A percentile compares a stretch with the other conserved stretches of the same genome.
Evolutionary conservation across 2,329 filamentous ascomycete species (phyloP).

Genomic region (Penicillium fuscoglaucum): DNA sequence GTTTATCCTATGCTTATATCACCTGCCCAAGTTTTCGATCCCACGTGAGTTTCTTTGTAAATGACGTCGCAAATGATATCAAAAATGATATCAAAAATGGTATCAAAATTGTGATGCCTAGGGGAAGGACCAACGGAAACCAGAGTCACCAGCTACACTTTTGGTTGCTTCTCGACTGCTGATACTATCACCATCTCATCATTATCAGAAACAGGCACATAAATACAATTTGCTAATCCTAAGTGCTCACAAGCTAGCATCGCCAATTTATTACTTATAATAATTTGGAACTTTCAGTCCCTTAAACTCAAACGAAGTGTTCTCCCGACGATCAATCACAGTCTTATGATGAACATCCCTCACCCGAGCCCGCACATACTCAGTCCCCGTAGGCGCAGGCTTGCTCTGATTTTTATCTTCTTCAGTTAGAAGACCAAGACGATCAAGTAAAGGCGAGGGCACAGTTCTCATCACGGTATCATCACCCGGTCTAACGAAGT

Average conservation of each 20-base stretch:
- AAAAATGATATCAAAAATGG: neutral
- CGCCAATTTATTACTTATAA: conserved; percentile 22
- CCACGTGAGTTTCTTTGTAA: neutral
- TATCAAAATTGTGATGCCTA: neutral
- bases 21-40: neutral
- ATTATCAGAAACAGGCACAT: neutral
- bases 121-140: neutral
- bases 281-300: conserved; percentile 43
- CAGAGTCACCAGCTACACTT: neutral
- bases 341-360: conserved; percentile 51
- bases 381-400: conserved; percentile 43
- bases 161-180: neutral
- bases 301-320: conserved; percentile 49
- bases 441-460: conserved; percentile 40
- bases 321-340: conserved; percentile 47
- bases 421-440: conserved; percentile 42
- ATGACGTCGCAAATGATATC: neutral
- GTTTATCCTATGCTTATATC: neutral
- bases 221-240: neutral
- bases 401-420: conserved; percentile 41
- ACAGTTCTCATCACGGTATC: conserved; percentile 31
- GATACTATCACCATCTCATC: neutral
- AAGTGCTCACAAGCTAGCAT: neutral
- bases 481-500: conserved; percentile 42
- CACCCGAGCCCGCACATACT: conserved; percentile 50